Conservation (phyloP, 2,329 filamentous ascomycete species). For the Parastagonospora avenae region DNA sequence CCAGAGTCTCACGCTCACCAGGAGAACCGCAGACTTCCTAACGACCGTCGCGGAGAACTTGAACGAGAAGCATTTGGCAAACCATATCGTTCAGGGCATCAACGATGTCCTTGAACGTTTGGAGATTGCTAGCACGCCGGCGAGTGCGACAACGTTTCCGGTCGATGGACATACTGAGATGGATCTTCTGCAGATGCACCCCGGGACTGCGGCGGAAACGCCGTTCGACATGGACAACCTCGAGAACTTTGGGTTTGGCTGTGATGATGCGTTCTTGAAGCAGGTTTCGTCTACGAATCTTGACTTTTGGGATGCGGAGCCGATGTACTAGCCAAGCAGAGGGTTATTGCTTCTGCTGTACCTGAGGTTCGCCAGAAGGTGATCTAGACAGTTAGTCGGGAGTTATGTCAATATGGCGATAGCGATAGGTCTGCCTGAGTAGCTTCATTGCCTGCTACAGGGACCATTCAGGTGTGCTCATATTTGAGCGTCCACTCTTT, state of each 20-base stretch:
- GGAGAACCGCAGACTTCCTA: slow-evolving; percentile 32
- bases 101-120: slow-evolving; percentile 33
- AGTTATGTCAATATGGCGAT: background rate
- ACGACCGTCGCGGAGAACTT: slow-evolving; percentile 31
- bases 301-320: slow-evolving; percentile 36
- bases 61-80: slow-evolving; percentile 37
- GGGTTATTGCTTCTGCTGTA: background rate
- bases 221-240: slow-evolving; percentile 32
- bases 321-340: slow-evolving; percentile 15
- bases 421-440: background rate
- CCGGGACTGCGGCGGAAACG: background rate
- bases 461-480: background rate
- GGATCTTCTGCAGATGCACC: slow-evolving; percentile 15
- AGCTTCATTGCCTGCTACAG: background rate
- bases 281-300: slow-evolving; percentile 35
- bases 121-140: slow-evolving; percentile 29
- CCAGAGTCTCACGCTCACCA: slow-evolving; percentile 34
- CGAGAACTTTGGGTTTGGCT: slow-evolving; percentile 39
- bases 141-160: slow-evolving; percentile 1
- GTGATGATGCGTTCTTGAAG: slow-evolving; percentile 39
- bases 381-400: too few relatives aligned
- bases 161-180: background rate
- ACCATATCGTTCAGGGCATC: slow-evolving; percentile 38
- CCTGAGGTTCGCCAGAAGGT: background rate
- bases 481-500: background rate